These are phyloP conservation scores for Eremothecium cymbalariae DNA, from an alignment of 1,139 yeast genomes.

Conservation along the genomic window DNA sequence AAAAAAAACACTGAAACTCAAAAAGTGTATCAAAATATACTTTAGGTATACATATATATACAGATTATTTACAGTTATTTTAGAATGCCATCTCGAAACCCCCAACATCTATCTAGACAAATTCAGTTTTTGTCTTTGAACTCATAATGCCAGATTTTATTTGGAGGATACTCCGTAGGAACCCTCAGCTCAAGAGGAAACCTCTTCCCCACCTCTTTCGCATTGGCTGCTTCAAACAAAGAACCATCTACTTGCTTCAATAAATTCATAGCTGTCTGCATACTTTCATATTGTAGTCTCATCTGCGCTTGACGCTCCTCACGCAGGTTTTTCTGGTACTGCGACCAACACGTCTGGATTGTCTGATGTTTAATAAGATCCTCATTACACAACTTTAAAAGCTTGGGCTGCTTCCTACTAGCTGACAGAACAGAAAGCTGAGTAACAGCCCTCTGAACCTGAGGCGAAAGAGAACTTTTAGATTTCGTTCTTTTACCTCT, in stretches of 20 bases:
- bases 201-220: constrained; percentile 34
- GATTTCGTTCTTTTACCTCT: constrained; percentile 41
- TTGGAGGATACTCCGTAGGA: constrained; percentile 91
- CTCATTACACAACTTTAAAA: constrained; percentile 67
- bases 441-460: constrained; percentile 58
- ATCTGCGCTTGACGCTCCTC: constrained; percentile 41
- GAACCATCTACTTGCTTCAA: constrained; percentile 39
- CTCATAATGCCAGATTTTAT: constrained; percentile 69
- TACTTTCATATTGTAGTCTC: constrained; percentile 55
- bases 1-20: no score
- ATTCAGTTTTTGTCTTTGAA: no score
- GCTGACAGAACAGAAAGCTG: constrained; percentile 84
- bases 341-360: constrained; percentile 76
- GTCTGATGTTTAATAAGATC: constrained; percentile 81
- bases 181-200: constrained; percentile 76
- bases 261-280: constrained; percentile 66
- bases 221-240: constrained; percentile 34
- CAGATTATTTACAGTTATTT: no score
- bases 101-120: no score
- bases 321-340: constrained; percentile 46
- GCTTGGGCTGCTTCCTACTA: constrained; percentile 76
- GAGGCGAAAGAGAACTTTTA: constrained; percentile 41
- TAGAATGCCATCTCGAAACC: no score
- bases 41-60: no score
- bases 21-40: no score